Percentiles rank a stretch among this genome's conserved stretches.
Evolutionary conservation across 1,139 yeast species (phyloP).

Genomic region (Nakaseomyces uthaithaninus): DNA sequence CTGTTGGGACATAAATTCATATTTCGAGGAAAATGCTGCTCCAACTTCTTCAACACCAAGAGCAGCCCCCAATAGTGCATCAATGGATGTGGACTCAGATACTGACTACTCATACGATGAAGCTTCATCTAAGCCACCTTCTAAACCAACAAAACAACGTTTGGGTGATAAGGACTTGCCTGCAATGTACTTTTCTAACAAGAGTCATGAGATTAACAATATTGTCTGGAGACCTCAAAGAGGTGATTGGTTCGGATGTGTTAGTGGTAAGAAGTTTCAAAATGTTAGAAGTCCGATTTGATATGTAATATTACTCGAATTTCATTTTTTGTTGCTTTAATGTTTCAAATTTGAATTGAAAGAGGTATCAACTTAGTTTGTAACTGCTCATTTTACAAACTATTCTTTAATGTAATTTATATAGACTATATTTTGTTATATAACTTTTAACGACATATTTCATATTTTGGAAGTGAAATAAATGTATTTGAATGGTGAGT

Average conservation of each 20-base stretch:
- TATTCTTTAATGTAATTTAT: not conserved
- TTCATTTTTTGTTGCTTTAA: no score
- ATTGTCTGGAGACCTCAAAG: slow-evolving; percentile 55
- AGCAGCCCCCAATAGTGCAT: not conserved
- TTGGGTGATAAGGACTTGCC: slow-evolving; percentile 20
- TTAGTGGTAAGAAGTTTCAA: slow-evolving; percentile 74
- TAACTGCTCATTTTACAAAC: no score
- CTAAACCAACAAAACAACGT: not conserved
- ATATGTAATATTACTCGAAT: slow-evolving; percentile 3
- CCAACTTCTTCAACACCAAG: slow-evolving; percentile 9
- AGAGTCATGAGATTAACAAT: slow-evolving; percentile 50
- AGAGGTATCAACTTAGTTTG: no score
- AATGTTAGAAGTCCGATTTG: slow-evolving; percentile 37
- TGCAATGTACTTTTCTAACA: slow-evolving; percentile 22
- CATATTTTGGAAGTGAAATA: not conserved
- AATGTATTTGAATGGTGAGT: no score
- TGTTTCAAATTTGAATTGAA: no score
- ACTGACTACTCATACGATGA: slow-evolving; percentile 5
- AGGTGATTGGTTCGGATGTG: slow-evolving; percentile 79
- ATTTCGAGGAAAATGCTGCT: slow-evolving; percentile 8
- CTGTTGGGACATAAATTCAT: slow-evolving; percentile 62
- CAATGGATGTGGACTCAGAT: slow-evolving; percentile 3
- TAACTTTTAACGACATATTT: slow-evolving; percentile 4
- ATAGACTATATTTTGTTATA: slow-evolving; percentile 3
- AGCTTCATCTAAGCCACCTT: not conserved